phyloP scores from a whole-genome alignment of 2,329 filamentous ascomycete species.

The Cladosporium austrohemisphaericum region DNA sequence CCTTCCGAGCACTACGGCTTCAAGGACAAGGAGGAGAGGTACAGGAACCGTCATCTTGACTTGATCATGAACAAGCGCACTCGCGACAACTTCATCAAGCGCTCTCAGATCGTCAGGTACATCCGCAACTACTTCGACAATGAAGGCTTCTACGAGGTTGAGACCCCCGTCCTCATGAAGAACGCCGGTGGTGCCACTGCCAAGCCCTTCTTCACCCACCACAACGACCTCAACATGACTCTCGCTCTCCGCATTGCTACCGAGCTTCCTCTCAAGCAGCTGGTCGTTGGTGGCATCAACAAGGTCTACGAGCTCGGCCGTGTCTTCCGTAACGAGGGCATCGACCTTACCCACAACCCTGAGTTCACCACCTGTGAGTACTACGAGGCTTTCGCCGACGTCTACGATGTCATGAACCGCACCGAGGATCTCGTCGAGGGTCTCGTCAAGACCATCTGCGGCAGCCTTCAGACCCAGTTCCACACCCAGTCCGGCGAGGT shows the following conservation, averaged over 20 bases:
- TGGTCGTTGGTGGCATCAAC: conserved; percentile 88
- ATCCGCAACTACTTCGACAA: conserved; percentile 82
- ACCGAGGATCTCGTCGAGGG: conserved; percentile 91
- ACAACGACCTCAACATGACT: conserved; percentile 93
- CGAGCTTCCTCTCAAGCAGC: conserved; percentile 94
- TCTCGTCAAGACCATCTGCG: conserved; percentile 82
- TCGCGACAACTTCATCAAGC: conserved; percentile 76
- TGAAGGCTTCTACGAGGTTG: conserved; percentile 86
- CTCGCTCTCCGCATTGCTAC: conserved; percentile 94
- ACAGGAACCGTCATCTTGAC: conserved; percentile 90
- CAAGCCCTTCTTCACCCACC: conserved; percentile 89
- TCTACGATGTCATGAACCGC: conserved; percentile 84
- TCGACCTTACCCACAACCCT: conserved; percentile 92
- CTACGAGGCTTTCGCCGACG: conserved; percentile 81
- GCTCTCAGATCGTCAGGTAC: conserved; percentile 83
- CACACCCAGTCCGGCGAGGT: conserved; percentile 80
- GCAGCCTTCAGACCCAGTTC: conserved; percentile 60
- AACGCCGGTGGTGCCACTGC: conserved; percentile 95
- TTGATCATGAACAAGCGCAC: conserved; percentile 93
- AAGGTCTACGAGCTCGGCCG: conserved; percentile 93
- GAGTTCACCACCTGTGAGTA: conserved; percentile 98
- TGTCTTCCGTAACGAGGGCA: conserved; percentile 91
- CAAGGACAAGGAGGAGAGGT: conserved; percentile 90
- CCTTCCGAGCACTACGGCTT: conserved; percentile 91
- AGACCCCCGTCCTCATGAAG: conserved; percentile 96